phyloP scores from a whole-genome alignment of 768 basidiomycete genomes.

The Porpolomopsis calyptriformis region DNA sequence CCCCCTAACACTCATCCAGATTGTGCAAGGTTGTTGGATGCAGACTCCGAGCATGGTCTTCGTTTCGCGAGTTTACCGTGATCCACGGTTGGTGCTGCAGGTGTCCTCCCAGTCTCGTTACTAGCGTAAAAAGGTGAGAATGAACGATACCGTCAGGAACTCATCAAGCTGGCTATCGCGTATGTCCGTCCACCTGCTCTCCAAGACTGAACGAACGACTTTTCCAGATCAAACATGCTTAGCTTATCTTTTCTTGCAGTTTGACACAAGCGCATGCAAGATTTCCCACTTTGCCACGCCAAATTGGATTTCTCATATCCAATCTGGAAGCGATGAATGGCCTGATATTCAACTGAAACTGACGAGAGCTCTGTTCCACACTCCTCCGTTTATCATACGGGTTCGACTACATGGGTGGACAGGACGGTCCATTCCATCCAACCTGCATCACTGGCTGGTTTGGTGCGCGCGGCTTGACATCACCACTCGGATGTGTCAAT shows the following conservation, averaged over 20 bases:
- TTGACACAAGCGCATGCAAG: neutral
- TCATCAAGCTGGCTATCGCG: neutral
- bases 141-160: neutral
- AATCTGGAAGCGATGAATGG: neutral
- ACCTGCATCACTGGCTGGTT: neutral
- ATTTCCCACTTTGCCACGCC: constrained; percentile 2
- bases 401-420: neutral
- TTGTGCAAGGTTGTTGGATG: constrained; percentile 15
- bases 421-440: neutral
- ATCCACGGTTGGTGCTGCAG: constrained; percentile 4
- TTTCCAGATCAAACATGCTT: neutral
- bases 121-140: neutral
- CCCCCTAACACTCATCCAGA: constrained; percentile 13
- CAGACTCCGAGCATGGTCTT: constrained; percentile 4
- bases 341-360: neutral
- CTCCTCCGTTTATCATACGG: neutral
- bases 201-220: neutral
- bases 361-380: neutral
- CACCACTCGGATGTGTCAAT: constrained; percentile 14
- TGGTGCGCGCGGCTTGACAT: neutral
- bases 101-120: constrained; percentile 10
- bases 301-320: neutral
- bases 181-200: constrained; percentile 1
- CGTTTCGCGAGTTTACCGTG: constrained; percentile 7
- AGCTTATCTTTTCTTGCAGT: constrained; percentile 1